Evolutionary conservation across 768 basidiomycete species (phyloP).

Genomic region (Phaffia tasmanica): DNA sequence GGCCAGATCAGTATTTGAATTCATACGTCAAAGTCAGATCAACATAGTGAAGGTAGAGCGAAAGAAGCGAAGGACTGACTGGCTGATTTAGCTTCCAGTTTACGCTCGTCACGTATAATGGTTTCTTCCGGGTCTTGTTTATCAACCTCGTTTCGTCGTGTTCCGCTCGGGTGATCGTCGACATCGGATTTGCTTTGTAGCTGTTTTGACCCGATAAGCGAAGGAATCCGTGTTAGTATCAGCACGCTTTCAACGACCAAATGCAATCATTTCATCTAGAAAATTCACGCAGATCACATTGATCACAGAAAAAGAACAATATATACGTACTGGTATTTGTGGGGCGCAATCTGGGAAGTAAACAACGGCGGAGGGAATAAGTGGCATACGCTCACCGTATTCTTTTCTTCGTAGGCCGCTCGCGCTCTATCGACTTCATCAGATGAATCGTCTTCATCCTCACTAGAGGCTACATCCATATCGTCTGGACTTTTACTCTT

Average conservation of each 20-base stretch:
- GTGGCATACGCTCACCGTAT: constrained; percentile 5
- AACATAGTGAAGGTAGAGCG: too few relatives aligned
- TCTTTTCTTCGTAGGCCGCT: neutral
- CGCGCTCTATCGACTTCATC: neutral
- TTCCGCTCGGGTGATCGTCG: neutral
- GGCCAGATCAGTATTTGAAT: too few relatives aligned
- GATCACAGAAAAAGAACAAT: neutral
- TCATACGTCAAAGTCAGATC: too few relatives aligned
- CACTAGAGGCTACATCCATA: constrained; percentile 15
- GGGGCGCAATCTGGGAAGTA: constrained; percentile 14
- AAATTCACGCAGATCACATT: too few relatives aligned
- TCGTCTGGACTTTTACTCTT: neutral
- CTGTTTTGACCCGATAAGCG: neutral
- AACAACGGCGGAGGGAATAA: constrained; percentile 20
- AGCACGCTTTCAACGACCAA: too few relatives aligned
- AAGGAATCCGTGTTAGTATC: too few relatives aligned
- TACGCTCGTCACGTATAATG: too few relatives aligned
- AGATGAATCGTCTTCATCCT: constrained; percentile 11
- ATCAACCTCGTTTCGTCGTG: too few relatives aligned
- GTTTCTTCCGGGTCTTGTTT: too few relatives aligned
- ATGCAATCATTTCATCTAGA: neutral
- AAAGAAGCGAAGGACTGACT: too few relatives aligned
- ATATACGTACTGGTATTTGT: constrained; percentile 15
- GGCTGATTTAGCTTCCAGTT: too few relatives aligned
- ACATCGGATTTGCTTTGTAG: constrained; percentile 14